These are phyloP conservation scores for Exophiala sideris DNA, from an alignment of 2,329 filamentous ascomycete species.

Conservation along the genomic window DNA sequence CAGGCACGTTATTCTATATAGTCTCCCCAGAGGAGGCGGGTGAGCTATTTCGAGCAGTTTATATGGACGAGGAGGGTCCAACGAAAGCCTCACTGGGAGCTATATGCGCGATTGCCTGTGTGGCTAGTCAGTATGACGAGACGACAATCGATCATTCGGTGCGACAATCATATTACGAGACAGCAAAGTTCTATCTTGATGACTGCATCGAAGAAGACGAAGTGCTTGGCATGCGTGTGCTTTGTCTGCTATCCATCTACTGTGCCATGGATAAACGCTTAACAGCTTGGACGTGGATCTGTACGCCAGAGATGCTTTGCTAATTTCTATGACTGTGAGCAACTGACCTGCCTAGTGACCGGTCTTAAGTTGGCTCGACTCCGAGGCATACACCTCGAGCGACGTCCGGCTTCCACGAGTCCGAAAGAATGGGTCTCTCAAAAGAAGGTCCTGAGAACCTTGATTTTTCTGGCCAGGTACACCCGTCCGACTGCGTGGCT, in stretches of 20 bases:
- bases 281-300: conserved; percentile 1
- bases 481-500: too few relatives aligned
- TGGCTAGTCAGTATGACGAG: conserved; percentile 5
- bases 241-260: background rate
- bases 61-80: background rate
- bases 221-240: background rate
- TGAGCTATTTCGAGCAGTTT: background rate
- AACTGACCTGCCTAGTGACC: background rate
- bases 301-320: background rate
- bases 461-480: background rate
- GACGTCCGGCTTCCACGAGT: background rate
- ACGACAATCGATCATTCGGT: background rate
- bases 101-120: background rate
- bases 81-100: background rate
- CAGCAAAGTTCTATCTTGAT: conserved; percentile 3
- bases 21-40: background rate
- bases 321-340: background rate
- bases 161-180: conserved; percentile 2
- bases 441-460: conserved; percentile 3
- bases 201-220: conserved; percentile 2
- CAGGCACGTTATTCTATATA: conserved; percentile 4
- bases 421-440: background rate
- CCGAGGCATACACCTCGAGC: background rate
- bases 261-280: conserved; percentile 2
- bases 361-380: background rate